Conservation (phyloP, 202 grass and related monocot genomes). For the Panicum virgatum region DNA sequence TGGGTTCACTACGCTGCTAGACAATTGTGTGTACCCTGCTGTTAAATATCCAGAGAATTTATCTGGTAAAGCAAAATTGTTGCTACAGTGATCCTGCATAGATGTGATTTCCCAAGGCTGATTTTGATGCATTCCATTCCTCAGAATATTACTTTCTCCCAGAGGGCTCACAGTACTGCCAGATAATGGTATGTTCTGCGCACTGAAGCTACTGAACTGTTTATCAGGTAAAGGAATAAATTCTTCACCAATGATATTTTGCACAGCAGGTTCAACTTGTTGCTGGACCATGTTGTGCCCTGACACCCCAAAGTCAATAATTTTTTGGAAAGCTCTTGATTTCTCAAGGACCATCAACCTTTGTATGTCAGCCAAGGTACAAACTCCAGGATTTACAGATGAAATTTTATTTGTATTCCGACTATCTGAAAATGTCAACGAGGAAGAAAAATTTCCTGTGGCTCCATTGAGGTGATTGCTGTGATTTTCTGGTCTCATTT, state of each 20-base stretch:
- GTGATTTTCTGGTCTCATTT: constrained; percentile 48
- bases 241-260: not conserved
- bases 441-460: constrained; percentile 22
- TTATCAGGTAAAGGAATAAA: constrained; percentile 32
- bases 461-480: constrained; percentile 4
- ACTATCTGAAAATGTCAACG: constrained; percentile 32
- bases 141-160: constrained; percentile 28
- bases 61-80: constrained; percentile 21
- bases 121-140: constrained; percentile 33
- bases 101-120: constrained; percentile 34
- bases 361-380: constrained; percentile 48
- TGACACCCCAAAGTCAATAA: constrained; percentile 3
- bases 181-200: constrained; percentile 31
- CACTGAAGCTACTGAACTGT: constrained; percentile 22
- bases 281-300: constrained; percentile 20
- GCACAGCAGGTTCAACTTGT: constrained; percentile 16
- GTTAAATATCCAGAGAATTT: constrained; percentile 25
- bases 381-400: constrained; percentile 25
- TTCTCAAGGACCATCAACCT: constrained; percentile 46
- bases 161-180: constrained; percentile 22
- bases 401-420: constrained; percentile 31
- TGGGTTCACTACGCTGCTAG: constrained; percentile 1
- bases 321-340: constrained; percentile 24
- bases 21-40: constrained; percentile 26
- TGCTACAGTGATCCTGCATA: constrained; percentile 23